Evolutionary conservation across 2,329 filamentous ascomycete genomes (phyloP).

Genomic region (Zarea fungicola): DNA sequence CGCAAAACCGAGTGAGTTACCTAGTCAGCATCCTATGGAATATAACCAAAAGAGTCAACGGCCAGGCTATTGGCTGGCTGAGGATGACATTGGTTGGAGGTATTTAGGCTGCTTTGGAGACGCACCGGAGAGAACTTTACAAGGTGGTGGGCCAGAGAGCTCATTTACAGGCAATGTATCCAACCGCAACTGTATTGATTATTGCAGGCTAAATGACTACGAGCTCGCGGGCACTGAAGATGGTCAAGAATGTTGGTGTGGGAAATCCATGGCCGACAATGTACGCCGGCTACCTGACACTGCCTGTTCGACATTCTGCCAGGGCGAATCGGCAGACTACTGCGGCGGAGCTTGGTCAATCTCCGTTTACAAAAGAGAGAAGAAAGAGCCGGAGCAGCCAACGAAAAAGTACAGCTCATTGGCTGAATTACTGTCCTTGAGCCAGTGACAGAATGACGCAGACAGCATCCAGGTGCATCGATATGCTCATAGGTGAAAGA

Average conservation of each 20-base stretch:
- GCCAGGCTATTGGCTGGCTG: background rate
- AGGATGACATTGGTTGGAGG: conserved; percentile 17
- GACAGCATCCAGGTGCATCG: background rate
- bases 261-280: conserved; percentile 22
- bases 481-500: background rate
- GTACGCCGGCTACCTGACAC: conserved; percentile 21
- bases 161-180: conserved; percentile 37
- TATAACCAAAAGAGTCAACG: background rate
- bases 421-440: background rate
- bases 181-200: conserved; percentile 41
- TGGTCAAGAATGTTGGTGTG: conserved; percentile 48
- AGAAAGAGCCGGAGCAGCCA: too few species aligned
- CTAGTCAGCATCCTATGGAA: background rate
- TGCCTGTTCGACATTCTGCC: conserved; percentile 20
- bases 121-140: conserved; percentile 14
- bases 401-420: background rate
- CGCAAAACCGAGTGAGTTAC: background rate
- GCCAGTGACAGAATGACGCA: background rate
- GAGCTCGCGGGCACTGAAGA: conserved; percentile 46
- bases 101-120: conserved; percentile 30
- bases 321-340: conserved; percentile 13
- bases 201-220: conserved; percentile 38
- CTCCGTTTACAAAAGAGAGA: conserved; percentile 16
- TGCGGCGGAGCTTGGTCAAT: conserved; percentile 25
- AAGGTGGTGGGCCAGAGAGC: conserved; percentile 19